Base-by-base conservation (phyloP, 2,329 filamentous ascomycete species). In the Calycina marina region DNA sequence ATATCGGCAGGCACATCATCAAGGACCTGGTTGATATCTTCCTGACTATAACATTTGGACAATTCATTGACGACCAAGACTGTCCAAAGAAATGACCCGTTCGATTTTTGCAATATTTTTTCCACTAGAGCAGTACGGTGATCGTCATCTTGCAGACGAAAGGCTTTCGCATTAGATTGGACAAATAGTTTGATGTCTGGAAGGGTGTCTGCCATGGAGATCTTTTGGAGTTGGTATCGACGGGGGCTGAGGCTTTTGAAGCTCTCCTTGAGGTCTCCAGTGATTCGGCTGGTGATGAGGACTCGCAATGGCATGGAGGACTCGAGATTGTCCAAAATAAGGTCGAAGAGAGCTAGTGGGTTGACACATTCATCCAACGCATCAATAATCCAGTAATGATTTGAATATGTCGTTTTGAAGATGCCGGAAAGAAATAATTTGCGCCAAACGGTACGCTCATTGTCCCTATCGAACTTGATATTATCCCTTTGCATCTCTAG, bases 381-480 rank as follows among this genome's bases (percentile, higher is more conserved):
- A 40, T 58, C 55, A 16, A 58, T 47, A 0, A 57, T 43, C 53
- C 52, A 56, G 26, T 46, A 56, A 14, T 56, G 49, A n/a, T 41
- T 35, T 13, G 35, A 25, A 9, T 36, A 24, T 9, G 43, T 33
- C 4, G 25, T 31, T 4, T 43, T 34, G n/a, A 55, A 45, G 6
- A 56, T 54, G 4, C 48, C 38, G 4, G 41, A 46, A 3, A 44
- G 32, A 31, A 56, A 56, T 0, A 56, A 1, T 30, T 49, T 56
- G 3, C 40, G 40, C 55, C 55, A 58, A 8, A 57, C 45, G 2
- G 43, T 42, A 5, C 39, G 25, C 3, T 47, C 32, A 31, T 56
- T 46, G 9, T 48, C 40, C n/a, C 42, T 40, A 15, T 47, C 41
- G 17, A 51, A 40, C 0, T 37, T 31, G 2, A 39, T 37, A 4